phyloP scores from a whole-genome alignment of 169 alveolate species.

The Pseudocohnilembus persalinus region DNA sequence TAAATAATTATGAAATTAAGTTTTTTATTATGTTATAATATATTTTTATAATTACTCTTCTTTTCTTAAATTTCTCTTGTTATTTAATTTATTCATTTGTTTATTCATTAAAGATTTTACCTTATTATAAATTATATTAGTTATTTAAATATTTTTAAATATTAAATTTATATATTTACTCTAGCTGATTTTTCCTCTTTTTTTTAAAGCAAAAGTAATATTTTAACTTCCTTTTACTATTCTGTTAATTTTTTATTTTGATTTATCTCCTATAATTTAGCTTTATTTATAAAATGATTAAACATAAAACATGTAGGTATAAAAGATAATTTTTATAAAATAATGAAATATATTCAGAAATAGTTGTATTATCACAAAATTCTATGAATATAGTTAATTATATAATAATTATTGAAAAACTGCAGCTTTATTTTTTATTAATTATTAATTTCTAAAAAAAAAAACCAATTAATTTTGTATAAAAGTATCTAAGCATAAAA shows the following conservation, averaged over 20 bases:
- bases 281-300: background rate
- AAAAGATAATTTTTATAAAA: no score
- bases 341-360: no score
- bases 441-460: no score
- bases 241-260: background rate
- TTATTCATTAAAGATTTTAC: background rate
- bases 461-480: no score
- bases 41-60: background rate
- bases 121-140: background rate
- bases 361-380: no score
- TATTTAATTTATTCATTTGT: background rate
- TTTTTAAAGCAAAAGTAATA: background rate
- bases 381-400: no score
- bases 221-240: background rate
- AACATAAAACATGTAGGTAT: no score
- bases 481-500: no score
- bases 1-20: background rate
- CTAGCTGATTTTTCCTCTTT: background rate
- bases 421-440: no score
- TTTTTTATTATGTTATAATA: background rate
- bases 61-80: no score
- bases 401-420: no score
- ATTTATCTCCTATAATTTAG: background rate
- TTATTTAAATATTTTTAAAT: no score
- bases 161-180: background rate